phyloP scores from a whole-genome alignment of 352 stramenopile genomes.

The Albugo laibachii region DNA sequence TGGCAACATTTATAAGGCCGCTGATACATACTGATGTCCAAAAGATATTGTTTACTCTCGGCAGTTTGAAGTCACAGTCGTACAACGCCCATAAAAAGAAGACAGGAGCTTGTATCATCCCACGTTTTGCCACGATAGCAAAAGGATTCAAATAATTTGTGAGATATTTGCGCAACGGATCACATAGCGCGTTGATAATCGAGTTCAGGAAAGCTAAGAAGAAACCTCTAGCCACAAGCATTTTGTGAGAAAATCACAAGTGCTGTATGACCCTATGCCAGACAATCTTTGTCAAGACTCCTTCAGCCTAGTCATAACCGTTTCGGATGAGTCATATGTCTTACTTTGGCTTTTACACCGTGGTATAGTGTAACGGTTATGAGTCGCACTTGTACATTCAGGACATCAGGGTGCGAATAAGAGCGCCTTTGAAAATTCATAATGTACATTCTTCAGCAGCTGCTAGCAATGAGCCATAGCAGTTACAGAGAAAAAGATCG shows the following conservation, averaged over 20 bases:
- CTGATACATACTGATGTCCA: constrained; percentile 61
- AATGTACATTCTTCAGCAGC: too few relatives aligned
- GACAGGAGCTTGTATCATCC: constrained; percentile 44
- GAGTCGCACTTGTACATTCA: too few relatives aligned
- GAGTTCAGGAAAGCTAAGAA: constrained; percentile 66
- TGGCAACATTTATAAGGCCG: constrained; percentile 54
- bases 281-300: too few relatives aligned
- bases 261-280: too few relatives aligned
- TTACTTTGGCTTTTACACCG: too few relatives aligned
- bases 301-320: too few relatives aligned
- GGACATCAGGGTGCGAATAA: too few relatives aligned
- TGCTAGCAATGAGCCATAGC: too few relatives aligned
- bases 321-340: too few relatives aligned
- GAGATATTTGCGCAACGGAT: constrained; percentile 70
- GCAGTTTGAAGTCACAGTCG: constrained; percentile 26
- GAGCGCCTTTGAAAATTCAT: too few relatives aligned
- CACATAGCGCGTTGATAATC: constrained; percentile 53
- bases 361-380: too few relatives aligned
- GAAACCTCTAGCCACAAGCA: constrained; percentile 13
- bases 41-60: constrained; percentile 56
- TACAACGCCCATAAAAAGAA: constrained; percentile 46
- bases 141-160: constrained; percentile 71
- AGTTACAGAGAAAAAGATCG: too few relatives aligned
- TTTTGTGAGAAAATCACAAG: not conserved
- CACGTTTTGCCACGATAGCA: constrained; percentile 41